Conservation (phyloP, 768 basidiomycete genomes). For the Auricularia auricula-judae region DNA sequence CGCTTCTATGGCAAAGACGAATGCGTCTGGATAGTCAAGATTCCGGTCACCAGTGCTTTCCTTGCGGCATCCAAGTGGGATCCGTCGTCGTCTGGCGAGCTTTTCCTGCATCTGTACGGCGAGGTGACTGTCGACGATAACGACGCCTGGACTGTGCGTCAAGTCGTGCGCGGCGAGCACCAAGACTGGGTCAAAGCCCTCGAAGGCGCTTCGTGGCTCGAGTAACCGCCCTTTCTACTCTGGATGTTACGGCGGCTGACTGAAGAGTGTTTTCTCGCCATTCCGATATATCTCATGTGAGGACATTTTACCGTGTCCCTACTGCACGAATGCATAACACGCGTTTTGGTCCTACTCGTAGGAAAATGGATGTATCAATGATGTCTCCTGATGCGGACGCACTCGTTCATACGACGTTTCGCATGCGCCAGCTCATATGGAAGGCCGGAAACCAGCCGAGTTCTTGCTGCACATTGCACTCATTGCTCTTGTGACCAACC, state of each 20-base stretch:
- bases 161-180: neutral
- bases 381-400: no score
- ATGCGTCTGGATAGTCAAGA: constrained; percentile 7
- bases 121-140: neutral
- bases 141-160: neutral
- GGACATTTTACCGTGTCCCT: no score
- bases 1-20: constrained; percentile 25
- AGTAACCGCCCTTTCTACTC: neutral
- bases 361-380: no score
- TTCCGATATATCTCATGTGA: neutral
- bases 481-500: no score
- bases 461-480: no score
- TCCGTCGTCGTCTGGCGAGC: neutral
- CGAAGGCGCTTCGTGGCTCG: neutral
- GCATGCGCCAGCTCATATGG: no score
- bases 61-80: neutral
- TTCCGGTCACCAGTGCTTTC: neutral
- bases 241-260: neutral
- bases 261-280: neutral
- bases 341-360: no score
- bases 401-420: no score
- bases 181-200: neutral
- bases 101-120: neutral
- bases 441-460: no score
- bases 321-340: no score